These are phyloP conservation scores for Chaetomium olivaceum DNA, from an alignment of 2,329 filamentous ascomycete genomes.

Conservation along the genomic window DNA sequence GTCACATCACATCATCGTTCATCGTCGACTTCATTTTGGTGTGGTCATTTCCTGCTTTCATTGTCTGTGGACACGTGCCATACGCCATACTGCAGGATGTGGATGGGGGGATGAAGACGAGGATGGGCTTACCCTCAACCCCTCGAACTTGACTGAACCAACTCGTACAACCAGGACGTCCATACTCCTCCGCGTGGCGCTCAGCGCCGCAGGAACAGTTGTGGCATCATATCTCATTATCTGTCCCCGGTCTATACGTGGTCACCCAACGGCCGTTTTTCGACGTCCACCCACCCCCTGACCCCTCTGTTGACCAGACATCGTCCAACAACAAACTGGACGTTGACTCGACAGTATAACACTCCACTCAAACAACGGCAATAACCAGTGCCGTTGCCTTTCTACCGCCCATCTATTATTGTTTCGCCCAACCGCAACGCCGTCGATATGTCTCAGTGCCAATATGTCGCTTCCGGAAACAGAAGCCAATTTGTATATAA, in stretches of 20 bases:
- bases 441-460: background rate
- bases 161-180: background rate
- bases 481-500: conserved; percentile 3
- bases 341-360: background rate
- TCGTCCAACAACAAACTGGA: background rate
- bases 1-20: background rate
- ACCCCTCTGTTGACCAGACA: background rate
- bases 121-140: background rate
- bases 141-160: background rate
- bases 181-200: background rate
- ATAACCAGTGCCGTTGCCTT: background rate
- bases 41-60: background rate
- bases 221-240: background rate
- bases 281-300: background rate
- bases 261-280: background rate
- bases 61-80: background rate
- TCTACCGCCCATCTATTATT: conserved; percentile 3
- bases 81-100: background rate
- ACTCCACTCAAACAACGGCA: background rate
- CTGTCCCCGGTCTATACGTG: background rate
- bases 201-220: background rate
- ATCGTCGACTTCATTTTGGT: background rate
- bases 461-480: conserved; percentile 3
- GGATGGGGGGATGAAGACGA: background rate
- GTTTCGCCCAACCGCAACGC: conserved; percentile 7